These are phyloP conservation scores for Monilinia fructigena DNA, from an alignment of 2,329 filamentous ascomycete genomes.

Conservation along the genomic window DNA sequence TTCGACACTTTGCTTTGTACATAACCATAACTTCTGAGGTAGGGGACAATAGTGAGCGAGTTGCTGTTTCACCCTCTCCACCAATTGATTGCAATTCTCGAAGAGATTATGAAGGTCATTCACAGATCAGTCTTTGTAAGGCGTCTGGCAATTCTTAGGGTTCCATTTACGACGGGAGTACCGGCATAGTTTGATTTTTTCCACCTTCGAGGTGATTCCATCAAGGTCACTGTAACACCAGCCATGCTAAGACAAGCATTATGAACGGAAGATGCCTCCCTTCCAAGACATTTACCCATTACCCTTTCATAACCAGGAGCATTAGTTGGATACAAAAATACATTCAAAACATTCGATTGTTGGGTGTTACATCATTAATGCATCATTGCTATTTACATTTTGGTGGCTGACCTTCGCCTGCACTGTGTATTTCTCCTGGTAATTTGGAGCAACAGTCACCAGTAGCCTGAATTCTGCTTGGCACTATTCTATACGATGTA, in stretches of 20 bases:
- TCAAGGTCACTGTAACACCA: too few relatives aligned
- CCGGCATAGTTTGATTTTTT: too few relatives aligned
- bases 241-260: too few relatives aligned
- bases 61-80: not conserved
- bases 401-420: too few relatives aligned
- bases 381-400: not conserved
- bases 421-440: too few relatives aligned
- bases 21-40: not conserved
- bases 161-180: too few relatives aligned
- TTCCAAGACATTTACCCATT: too few relatives aligned
- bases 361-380: not conserved
- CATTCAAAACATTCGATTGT: not conserved
- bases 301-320: not conserved
- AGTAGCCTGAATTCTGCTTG: not conserved
- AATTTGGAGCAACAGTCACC: not conserved
- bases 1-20: not conserved
- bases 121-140: too few relatives aligned
- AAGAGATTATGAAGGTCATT: not conserved
- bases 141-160: too few relatives aligned
- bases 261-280: too few relatives aligned
- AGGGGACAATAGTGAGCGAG: not conserved
- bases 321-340: not conserved
- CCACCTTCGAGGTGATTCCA: too few relatives aligned
- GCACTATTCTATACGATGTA: not conserved
- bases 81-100: not conserved